Conservation (phyloP, 768 basidiomycete genomes). For the Kwoniella botswanensis region DNA sequence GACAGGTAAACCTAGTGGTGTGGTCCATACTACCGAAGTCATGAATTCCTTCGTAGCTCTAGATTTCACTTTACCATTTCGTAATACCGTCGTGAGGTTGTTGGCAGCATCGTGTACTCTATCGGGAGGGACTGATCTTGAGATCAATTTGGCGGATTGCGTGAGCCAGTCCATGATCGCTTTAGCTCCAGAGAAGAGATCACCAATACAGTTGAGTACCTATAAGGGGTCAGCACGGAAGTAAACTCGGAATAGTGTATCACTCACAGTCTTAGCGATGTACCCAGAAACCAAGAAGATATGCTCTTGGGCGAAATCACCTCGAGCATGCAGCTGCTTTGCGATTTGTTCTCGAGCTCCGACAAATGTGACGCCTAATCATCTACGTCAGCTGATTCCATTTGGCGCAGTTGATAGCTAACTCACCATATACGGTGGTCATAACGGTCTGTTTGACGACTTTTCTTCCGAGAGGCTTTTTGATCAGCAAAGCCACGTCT, state of each 20-base stretch:
- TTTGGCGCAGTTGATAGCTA: neutral
- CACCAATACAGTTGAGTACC: slow-evolving; percentile 81
- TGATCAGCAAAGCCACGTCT: slow-evolving; percentile 66
- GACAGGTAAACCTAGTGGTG: slow-evolving; percentile 90
- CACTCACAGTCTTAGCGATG: slow-evolving; percentile 72
- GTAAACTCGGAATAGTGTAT: neutral
- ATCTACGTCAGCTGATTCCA: neutral
- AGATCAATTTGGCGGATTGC: slow-evolving; percentile 77
- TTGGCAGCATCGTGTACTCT: slow-evolving; percentile 47
- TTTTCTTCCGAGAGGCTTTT: slow-evolving; percentile 84
- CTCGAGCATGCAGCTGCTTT: slow-evolving; percentile 77
- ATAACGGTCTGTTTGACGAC: slow-evolving; percentile 99
- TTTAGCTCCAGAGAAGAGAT: slow-evolving; percentile 90
- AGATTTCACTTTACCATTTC: slow-evolving; percentile 21
- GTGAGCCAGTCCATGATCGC: slow-evolving; percentile 91
- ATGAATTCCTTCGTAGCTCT: slow-evolving; percentile 70
- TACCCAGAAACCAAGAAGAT: slow-evolving; percentile 77
- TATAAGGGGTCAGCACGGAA: slow-evolving; percentile 43
- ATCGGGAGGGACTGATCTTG: slow-evolving; percentile 80
- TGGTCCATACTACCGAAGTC: slow-evolving; percentile 95
- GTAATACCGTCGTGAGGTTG: slow-evolving; percentile 15
- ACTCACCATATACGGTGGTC: slow-evolving; percentile 91
- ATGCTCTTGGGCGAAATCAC: slow-evolving; percentile 73
- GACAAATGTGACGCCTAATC: slow-evolving; percentile 74
- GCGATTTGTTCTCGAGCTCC: slow-evolving; percentile 96